Conservation (phyloP, 2,329 filamentous ascomycete species). For the Beauveria medogensis region DNA sequence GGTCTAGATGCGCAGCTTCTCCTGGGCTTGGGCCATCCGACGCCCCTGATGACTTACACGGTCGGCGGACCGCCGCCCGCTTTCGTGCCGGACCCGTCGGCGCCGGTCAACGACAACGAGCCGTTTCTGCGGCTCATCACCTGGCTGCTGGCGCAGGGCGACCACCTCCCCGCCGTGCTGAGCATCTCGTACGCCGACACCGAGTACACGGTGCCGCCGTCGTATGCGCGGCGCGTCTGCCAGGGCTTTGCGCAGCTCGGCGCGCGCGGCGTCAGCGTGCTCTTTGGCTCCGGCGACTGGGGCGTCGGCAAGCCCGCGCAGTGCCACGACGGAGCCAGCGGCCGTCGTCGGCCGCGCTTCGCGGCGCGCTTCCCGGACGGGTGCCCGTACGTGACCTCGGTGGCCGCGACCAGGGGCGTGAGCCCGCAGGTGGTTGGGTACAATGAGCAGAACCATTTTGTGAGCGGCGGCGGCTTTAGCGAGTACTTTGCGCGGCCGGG, state of each 20-base stretch:
- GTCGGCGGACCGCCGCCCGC: not conserved
- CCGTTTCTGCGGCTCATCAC: conserved; percentile 2
- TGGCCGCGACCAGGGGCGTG: conserved; percentile 42
- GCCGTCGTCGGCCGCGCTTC: not conserved
- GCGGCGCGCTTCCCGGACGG: conserved; percentile 16
- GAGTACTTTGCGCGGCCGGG: conserved; percentile 28
- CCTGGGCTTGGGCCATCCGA: not conserved
- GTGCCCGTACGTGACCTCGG: conserved; percentile 48
- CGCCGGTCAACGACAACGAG: conserved; percentile 5
- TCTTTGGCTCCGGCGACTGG: conserved; percentile 7
- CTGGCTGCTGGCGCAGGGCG: not conserved
- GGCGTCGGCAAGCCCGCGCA: conserved; percentile 1
- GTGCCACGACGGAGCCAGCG: not conserved
- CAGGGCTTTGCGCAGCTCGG: conserved; percentile 8
- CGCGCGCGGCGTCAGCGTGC: conserved; percentile 6
- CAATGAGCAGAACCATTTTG: conserved; percentile 40
- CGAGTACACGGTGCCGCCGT: conserved; percentile 5
- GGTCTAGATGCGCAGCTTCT: conserved; percentile 3
- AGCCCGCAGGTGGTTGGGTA: conserved; percentile 26
- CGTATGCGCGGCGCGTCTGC: conserved; percentile 6
- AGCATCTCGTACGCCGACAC: conserved; percentile 9
- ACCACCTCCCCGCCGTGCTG: not conserved
- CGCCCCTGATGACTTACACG: conserved; percentile 1
- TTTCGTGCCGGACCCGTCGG: not conserved
- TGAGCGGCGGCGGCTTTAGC: conserved; percentile 39